Evolutionary conservation across 2,329 filamentous ascomycete species (phyloP).

Genomic region (Bisporella sp.): DNA sequence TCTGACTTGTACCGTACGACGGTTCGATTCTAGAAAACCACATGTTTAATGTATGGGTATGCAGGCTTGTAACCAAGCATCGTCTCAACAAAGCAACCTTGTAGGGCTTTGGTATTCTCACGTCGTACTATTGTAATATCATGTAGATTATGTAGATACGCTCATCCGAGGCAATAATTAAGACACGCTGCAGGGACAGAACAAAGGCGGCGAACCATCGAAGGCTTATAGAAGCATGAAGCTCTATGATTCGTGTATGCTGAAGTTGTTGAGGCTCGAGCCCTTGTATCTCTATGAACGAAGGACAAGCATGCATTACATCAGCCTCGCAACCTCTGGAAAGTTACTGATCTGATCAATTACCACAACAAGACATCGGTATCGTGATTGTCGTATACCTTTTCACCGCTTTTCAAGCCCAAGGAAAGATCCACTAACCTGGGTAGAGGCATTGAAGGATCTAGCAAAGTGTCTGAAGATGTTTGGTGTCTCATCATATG

Average conservation of each 20-base stretch:
- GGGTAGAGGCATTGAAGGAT: neutral
- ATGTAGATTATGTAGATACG: neutral
- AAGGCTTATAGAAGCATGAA: neutral
- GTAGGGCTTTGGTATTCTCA: neutral
- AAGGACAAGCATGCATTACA: neutral
- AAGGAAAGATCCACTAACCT: neutral
- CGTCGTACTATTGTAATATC: neutral
- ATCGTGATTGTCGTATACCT: neutral
- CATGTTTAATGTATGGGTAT: no score
- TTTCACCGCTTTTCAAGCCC: neutral
- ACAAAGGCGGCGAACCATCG: neutral
- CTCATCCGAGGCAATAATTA: neutral
- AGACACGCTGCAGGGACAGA: neutral
- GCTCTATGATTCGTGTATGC: neutral
- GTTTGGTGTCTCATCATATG: neutral
- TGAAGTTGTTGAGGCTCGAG: neutral
- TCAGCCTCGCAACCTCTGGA: neutral
- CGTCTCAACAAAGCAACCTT: neutral
- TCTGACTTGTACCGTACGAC: neutral
- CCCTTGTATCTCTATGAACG: neutral
- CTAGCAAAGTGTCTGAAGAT: neutral
- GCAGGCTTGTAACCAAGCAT: no score
- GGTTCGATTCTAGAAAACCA: neutral
- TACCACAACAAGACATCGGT: neutral
- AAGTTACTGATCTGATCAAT: neutral